Percentiles rank a stretch among this genome's conserved stretches.
Conservation (phyloP, 306 rosid species). For the Vigna trinervia region DNA sequence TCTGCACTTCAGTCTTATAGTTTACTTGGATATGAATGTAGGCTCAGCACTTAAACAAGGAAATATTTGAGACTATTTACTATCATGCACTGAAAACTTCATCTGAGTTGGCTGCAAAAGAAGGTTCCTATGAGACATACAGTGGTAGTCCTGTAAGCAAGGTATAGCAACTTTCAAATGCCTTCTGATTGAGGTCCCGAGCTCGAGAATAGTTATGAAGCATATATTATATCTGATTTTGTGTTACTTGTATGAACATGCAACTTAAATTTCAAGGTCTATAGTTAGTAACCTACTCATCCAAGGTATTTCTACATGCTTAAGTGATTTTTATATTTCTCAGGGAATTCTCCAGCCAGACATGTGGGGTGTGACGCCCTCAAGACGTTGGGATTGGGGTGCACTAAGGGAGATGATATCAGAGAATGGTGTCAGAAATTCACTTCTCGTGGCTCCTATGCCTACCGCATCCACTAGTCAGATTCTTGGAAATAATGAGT, state of each 20-base stretch:
- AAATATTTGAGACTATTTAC: slow-evolving; percentile 26
- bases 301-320: slow-evolving; percentile 8
- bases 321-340: slow-evolving; percentile 16
- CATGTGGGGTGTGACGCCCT: slow-evolving; percentile 80
- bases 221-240: neutral
- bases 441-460: slow-evolving; percentile 91
- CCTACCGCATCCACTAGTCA: slow-evolving; percentile 97
- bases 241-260: neutral
- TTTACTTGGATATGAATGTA: slow-evolving; percentile 6
- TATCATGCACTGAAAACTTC: slow-evolving; percentile 22
- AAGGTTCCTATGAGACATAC: slow-evolving; percentile 6
- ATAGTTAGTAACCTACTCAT: neutral
- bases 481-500: slow-evolving; percentile 90
- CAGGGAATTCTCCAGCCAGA: slow-evolving; percentile 91
- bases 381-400: slow-evolving; percentile 77
- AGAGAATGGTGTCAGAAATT: slow-evolving; percentile 71
- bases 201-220: neutral
- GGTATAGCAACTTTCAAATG: slow-evolving; percentile 50
- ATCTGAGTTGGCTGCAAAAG: slow-evolving; percentile 3
- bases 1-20: too few species aligned
- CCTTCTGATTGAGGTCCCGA: neutral
- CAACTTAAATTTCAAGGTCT: neutral
- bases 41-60: slow-evolving; percentile 12
- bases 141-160: slow-evolving; percentile 55
- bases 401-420: slow-evolving; percentile 58